phyloP scores from a whole-genome alignment of 2,329 filamentous ascomycete genomes.

The Ophiostoma montium region DNA sequence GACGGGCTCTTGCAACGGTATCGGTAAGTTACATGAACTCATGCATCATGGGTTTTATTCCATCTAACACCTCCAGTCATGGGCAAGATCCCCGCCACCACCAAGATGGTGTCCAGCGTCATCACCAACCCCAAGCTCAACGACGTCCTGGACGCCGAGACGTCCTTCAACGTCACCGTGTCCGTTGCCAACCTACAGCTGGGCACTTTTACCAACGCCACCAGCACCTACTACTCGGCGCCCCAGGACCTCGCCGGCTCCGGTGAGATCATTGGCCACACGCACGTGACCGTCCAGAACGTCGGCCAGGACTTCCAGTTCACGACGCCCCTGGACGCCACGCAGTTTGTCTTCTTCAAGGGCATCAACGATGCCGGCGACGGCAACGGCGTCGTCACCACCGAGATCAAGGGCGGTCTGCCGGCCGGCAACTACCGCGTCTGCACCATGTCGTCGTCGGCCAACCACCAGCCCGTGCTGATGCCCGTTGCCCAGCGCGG shows the following conservation, averaged over 20 bases:
- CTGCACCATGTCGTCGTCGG: slow-evolving; percentile 48
- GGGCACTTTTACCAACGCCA: slow-evolving; percentile 48
- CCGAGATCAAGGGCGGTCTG: slow-evolving; percentile 42
- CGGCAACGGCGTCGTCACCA: slow-evolving; percentile 36
- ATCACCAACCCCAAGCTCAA: slow-evolving; percentile 38
- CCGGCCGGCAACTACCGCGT: slow-evolving; percentile 49
- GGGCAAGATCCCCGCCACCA: slow-evolving; percentile 42
- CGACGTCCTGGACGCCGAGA: slow-evolving; percentile 30
- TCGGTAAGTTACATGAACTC: slow-evolving; percentile 34
- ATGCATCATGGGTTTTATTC: neutral
- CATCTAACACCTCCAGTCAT: slow-evolving; percentile 27
- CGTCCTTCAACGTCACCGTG: slow-evolving; percentile 39
- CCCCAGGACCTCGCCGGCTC: slow-evolving; percentile 37
- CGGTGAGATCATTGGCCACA: slow-evolving; percentile 45
- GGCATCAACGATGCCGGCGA: slow-evolving; percentile 50
- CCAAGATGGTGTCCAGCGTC: slow-evolving; percentile 43
- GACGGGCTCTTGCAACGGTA: slow-evolving; percentile 49
- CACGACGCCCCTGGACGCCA: slow-evolving; percentile 35
- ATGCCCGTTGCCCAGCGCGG: slow-evolving; percentile 56
- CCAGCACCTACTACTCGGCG: slow-evolving; percentile 45
- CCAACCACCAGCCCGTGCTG: slow-evolving; percentile 52
- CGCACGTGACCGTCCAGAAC: slow-evolving; percentile 45
- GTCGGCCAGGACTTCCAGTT: slow-evolving; percentile 37
- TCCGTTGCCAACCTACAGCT: slow-evolving; percentile 38
- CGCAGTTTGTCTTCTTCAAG: slow-evolving; percentile 49